phyloP scores from a whole-genome alignment of 192 early-diverging fungal species.

The Geranomyces michiganensis region DNA sequence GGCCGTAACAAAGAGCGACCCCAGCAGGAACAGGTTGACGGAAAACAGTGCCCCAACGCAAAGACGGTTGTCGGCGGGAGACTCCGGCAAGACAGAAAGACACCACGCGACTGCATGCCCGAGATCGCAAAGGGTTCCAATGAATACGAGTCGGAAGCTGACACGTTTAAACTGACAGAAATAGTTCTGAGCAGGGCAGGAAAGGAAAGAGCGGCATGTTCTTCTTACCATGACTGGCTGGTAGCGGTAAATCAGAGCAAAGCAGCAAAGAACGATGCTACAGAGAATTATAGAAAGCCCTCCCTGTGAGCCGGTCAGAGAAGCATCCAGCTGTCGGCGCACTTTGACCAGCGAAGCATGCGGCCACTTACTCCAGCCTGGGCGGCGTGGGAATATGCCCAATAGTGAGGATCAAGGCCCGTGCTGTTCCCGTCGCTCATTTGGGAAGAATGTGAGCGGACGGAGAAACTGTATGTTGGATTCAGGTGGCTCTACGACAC shows the following conservation, averaged over 20 bases:
- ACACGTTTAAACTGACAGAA: constrained; percentile 18
- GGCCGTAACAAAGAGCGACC: constrained; percentile 19
- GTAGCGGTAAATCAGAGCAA: background rate
- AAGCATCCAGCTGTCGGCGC: too few relatives aligned
- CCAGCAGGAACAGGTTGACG: constrained; percentile 15
- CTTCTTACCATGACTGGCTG: constrained; percentile 1
- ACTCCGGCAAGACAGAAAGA: constrained; percentile 17
- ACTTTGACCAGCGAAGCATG: too few relatives aligned
- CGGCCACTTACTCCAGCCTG: too few relatives aligned
- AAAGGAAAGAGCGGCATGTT: background rate
- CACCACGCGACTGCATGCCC: background rate
- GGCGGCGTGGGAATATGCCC: too few relatives aligned
- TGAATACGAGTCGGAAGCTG: constrained; percentile 16
- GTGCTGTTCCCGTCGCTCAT: too few relatives aligned
- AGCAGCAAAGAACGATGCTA: background rate
- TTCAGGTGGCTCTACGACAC: too few relatives aligned
- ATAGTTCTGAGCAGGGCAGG: background rate
- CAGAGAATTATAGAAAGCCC: background rate
- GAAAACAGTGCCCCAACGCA: constrained; percentile 25
- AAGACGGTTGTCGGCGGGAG: background rate
- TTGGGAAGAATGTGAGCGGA: too few relatives aligned
- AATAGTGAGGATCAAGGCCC: too few relatives aligned
- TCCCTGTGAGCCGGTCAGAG: background rate
- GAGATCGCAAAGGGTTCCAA: constrained; percentile 8
- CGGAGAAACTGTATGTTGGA: too few relatives aligned